Evolutionary conservation across 495 filamentous ascomycete species (phyloP).

Genomic region (Talaromyces liani): DNA sequence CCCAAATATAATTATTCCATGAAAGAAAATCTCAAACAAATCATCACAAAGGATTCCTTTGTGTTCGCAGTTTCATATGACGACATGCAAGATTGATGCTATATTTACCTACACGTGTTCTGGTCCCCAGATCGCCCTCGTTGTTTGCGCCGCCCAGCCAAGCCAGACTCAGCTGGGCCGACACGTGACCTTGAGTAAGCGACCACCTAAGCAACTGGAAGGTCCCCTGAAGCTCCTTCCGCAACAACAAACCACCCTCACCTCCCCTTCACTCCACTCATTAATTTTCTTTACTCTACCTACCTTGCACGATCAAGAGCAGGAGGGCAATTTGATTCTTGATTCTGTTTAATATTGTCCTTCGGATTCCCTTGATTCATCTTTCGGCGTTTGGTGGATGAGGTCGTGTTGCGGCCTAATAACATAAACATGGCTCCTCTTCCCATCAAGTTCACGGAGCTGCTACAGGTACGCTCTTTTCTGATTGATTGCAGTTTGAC

Average conservation of each 20-base stretch:
- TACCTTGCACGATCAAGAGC: not conserved
- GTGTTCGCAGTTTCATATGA: not conserved
- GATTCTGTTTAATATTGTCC: not conserved
- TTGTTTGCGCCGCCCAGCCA: not conserved
- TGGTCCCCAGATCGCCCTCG: not conserved
- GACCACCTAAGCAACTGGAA: slow-evolving; percentile 8
- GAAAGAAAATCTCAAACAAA: too few relatives aligned
- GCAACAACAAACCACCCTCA: slow-evolving; percentile 4
- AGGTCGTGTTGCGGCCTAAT: slow-evolving; percentile 40
- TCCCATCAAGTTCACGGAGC: slow-evolving; percentile 93
- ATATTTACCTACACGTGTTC: slow-evolving; percentile 6
- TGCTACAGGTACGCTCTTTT: slow-evolving; percentile 59
- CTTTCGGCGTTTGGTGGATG: slow-evolving; percentile 32
- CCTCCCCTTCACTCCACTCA: not conserved
- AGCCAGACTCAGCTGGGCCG: not conserved
- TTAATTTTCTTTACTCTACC: slow-evolving; percentile 7
- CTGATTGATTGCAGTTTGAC: too few relatives aligned
- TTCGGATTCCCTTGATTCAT: not conserved
- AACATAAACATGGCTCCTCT: slow-evolving; percentile 61
- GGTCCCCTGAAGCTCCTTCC: slow-evolving; percentile 11
- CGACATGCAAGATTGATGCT: not conserved
- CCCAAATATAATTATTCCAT: too few relatives aligned
- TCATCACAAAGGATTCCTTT: not conserved
- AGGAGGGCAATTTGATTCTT: not conserved
- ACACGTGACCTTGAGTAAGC: slow-evolving; percentile 9